A percentile compares a stretch with the other conserved stretches of the same genome.
These are phyloP conservation scores for Dioszegia crocea DNA, from an alignment of 768 basidiomycete species.

Conservation along the genomic window DNA sequence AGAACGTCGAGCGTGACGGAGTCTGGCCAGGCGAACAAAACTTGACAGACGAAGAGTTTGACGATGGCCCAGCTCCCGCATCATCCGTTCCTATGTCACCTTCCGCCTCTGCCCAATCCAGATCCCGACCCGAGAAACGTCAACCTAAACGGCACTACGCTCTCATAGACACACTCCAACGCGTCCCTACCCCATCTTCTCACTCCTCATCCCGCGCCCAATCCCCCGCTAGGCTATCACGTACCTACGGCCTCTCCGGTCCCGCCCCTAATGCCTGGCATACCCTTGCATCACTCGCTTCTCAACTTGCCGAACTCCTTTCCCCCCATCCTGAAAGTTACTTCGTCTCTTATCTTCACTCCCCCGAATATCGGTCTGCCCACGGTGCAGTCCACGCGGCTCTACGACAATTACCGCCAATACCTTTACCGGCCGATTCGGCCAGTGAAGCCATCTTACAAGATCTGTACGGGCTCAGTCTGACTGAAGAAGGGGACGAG, in stretches of 20 bases:
- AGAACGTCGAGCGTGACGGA: slow-evolving; percentile 30
- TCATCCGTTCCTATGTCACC: slow-evolving; percentile 5
- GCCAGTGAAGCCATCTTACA: slow-evolving; percentile 23
- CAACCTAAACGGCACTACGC: slow-evolving; percentile 20
- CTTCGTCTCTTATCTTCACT: slow-evolving; percentile 39
- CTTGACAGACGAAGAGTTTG: background rate
- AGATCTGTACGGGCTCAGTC: slow-evolving; percentile 34
- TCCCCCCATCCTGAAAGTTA: slow-evolving; percentile 19
- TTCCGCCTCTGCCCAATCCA: background rate
- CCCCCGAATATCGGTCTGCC: slow-evolving; percentile 32
- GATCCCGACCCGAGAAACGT: slow-evolving; percentile 4
- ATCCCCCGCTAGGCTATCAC: slow-evolving; percentile 4
- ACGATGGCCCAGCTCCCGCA: background rate
- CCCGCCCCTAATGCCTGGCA: slow-evolving; percentile 36
- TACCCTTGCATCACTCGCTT: slow-evolving; percentile 34
- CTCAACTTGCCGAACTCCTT: slow-evolving; percentile 33
- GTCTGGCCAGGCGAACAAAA: slow-evolving; percentile 34
- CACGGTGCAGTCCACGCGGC: slow-evolving; percentile 37
- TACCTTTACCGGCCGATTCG: background rate
- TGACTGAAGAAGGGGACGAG: slow-evolving; percentile 5
- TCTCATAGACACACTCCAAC: slow-evolving; percentile 36
- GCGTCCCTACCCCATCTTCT: slow-evolving; percentile 21
- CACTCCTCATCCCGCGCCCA: slow-evolving; percentile 11
- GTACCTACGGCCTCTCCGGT: slow-evolving; percentile 4
- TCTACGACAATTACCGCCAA: slow-evolving; percentile 18